phyloP scores from a whole-genome alignment of 163 green algal genomes.

The Chlorella variabilis region DNA sequence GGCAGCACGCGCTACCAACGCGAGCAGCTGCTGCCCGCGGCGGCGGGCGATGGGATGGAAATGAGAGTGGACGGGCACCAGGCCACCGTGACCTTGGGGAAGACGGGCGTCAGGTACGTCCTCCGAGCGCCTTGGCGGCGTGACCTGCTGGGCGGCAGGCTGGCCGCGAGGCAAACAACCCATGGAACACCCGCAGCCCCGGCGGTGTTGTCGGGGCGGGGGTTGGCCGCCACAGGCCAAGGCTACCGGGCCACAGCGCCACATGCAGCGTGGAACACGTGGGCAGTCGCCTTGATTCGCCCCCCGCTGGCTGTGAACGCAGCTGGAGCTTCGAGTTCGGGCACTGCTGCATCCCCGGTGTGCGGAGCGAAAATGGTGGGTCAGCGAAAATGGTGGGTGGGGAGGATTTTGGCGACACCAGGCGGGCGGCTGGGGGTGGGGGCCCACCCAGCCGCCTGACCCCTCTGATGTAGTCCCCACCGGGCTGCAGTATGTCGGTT shows the following conservation, averaged over 20 bases:
- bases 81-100: neutral
- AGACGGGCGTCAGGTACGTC: conserved; percentile 13
- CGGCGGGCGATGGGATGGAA: neutral
- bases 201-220: neutral
- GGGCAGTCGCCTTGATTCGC: too few species aligned
- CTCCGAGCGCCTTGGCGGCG: too few species aligned
- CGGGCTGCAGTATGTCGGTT: neutral
- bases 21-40: neutral
- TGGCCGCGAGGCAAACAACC: too few species aligned
- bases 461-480: neutral
- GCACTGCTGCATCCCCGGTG: conserved; percentile 13
- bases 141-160: too few species aligned
- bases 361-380: conserved; percentile 1
- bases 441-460: neutral
- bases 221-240: too few species aligned
- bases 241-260: too few species aligned
- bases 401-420: too few species aligned
- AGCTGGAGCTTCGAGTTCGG: conserved; percentile 11
- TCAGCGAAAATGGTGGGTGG: neutral
- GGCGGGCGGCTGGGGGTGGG: too few species aligned
- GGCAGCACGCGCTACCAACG: neutral
- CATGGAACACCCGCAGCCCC: neutral
- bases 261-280: too few species aligned
- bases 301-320: neutral
- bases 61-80: conserved; percentile 16